Evolutionary conservation across 2,329 filamentous ascomycete genomes (phyloP), one percentile per base, ranked within the genome.

Genomic region (Botrytis paeoniae): DNA sequence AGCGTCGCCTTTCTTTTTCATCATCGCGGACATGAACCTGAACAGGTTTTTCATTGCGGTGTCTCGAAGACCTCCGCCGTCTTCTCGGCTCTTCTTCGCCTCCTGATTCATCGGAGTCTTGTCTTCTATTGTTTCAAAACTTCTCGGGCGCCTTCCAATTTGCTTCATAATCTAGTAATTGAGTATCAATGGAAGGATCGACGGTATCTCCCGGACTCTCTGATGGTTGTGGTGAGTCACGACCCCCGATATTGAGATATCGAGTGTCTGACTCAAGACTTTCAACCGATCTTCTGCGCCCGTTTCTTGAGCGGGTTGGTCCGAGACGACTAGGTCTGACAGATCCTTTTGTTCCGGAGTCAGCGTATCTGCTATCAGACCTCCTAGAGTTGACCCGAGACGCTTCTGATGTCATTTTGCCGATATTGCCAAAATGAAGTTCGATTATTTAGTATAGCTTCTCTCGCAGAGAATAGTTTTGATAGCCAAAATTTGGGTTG

Each of bases 1-100:
- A 43, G 41, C 41, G 5, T 43, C 16, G 41, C 41, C 16, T 18
- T 41, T 16, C 41, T 41, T 5, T 41, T 16, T 16, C 39, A 4
- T 41, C 4, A 41, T 6, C 5, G 4, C 3, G 41, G 18, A 43
- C 16, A 1, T 18, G 3, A 18, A 43, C 4, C 10, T 6, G 0
- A 29, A 29, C 2, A 6, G 14, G 14, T 29, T 18, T 16, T 57
- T 57, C 25, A n/a, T n/a, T n/a, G n/a, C n/a, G n/a, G n/a, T 9
- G 14, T 8, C 16, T 29, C n/a, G 6, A 18, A 7, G 10, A 10
- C 18, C n/a, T 32, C n/a, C 6, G 16, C n/a, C n/a, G 4, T 20
- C 60, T 16, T 39, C 37, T 62, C 37, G 8, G 16, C 29, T 35
- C 20, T 25, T 22, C 3, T n/a, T n/a, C 35, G 7, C 8, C 37